A percentile compares a stretch with the other conserved stretches of the same genome.
These are phyloP conservation scores for Candida qinlingensis DNA, from an alignment of 805 yeast species.

Conservation along the genomic window DNA sequence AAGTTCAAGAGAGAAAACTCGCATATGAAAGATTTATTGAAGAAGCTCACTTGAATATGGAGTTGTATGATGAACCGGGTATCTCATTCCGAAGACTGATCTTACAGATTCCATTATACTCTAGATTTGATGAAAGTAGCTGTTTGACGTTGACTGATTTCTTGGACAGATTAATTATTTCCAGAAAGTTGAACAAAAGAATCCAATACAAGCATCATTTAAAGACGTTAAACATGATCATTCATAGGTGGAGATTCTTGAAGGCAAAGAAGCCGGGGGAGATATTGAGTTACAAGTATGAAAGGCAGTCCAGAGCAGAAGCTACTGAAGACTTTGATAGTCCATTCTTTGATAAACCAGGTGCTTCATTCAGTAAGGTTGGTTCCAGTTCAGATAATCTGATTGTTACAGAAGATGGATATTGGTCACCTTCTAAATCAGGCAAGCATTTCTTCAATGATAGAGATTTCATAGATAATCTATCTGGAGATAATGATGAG, in stretches of 20 bases:
- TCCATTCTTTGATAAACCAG: background rate
- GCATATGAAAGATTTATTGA: slow-evolving; percentile 64
- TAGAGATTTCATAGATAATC: background rate
- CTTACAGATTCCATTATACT: slow-evolving; percentile 67
- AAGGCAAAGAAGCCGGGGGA: slow-evolving; percentile 6
- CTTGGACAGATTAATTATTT: slow-evolving; percentile 53
- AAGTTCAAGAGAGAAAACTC: slow-evolving; percentile 47
- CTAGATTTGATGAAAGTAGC: slow-evolving; percentile 68
- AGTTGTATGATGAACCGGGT: slow-evolving; percentile 52
- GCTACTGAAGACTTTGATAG: background rate
- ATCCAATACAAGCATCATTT: slow-evolving; percentile 28
- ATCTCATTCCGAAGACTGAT: slow-evolving; percentile 61
- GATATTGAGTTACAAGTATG: background rate
- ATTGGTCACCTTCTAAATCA: slow-evolving; percentile 17
- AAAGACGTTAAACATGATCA: slow-evolving; percentile 32
- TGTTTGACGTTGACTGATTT: slow-evolving; percentile 72
- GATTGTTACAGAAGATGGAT: slow-evolving; percentile 5
- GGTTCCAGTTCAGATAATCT: background rate
- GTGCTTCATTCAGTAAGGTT: background rate
- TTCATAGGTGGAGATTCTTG: slow-evolving; percentile 30
- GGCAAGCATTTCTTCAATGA: background rate
- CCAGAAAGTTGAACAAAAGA: slow-evolving; percentile 49
- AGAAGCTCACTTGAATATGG: slow-evolving; percentile 58
- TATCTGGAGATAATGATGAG: slow-evolving; percentile 3
- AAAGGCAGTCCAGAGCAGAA: background rate